Base-by-base conservation (phyloP, 768 basidiomycete genomes). In the Tulasnella sp. region DNA sequence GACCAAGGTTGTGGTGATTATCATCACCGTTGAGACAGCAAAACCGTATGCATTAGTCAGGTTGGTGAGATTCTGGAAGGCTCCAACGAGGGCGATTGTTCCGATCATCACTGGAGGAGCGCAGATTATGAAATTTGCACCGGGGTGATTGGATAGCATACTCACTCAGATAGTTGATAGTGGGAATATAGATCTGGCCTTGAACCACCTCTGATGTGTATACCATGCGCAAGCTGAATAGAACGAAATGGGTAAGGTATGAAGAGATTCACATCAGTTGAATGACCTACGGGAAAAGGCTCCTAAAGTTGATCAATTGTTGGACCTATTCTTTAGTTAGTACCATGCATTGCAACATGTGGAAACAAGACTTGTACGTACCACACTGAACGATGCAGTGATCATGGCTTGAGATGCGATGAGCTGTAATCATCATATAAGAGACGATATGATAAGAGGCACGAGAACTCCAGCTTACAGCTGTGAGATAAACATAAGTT, bases 321-420 rank as follows among this genome's bases (percentile, higher is more conserved):
- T 83, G 78, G 4, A 75, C 57, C 12, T 78, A n/a, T n/a, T n/a
- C n/a, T n/a, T n/a, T n/a, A n/a, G n/a, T n/a, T n/a, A n/a, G n/a
- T n/a, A n/a, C n/a, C n/a, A n/a, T n/a, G n/a, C n/a, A n/a, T n/a
- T n/a, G n/a, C n/a, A n/a, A n/a, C n/a, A n/a, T n/a, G 7, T 2
- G 28, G n/a, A 34, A 37, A 8, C n/a, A n/a, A n/a, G n/a, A n/a
- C n/a, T n/a, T n/a, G n/a, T n/a, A 1, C 39, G 1, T 27, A 55
- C 54, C 34, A 67, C 54, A 6, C 59, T 61, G 56, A 68, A 83
- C 0, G 77, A 75, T 0, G 78, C 81, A 0, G 79, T 78, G 58
- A 83, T 81, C 71, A 81, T 71, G 6, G 80, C 77, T 63, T 79
- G 76, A 4, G 77, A 79, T 8, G 77, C 78, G 34, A 78, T 71